These are phyloP conservation scores for Silene conica DNA, from an alignment of 148 eudicot species.

Conservation along the genomic window DNA sequence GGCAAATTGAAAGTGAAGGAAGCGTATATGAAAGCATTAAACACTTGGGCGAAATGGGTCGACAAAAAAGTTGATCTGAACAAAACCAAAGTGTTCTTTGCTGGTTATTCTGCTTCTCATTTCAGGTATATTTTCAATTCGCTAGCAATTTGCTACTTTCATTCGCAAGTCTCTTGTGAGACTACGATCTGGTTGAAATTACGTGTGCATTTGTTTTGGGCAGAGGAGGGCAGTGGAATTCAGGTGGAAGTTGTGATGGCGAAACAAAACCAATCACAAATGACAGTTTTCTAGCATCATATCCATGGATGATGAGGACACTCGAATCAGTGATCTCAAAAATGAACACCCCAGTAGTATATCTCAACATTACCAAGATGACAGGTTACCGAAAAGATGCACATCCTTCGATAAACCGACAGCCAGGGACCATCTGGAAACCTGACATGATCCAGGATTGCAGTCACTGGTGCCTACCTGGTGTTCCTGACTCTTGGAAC, in stretches of 20 bases:
- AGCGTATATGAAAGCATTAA: constrained; percentile 50
- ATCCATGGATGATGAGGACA: constrained; percentile 51
- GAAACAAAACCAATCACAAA: constrained; percentile 45
- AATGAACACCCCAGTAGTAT: constrained; percentile 44
- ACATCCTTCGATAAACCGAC: constrained; percentile 56
- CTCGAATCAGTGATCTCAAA: constrained; percentile 37
- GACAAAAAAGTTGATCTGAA: constrained; percentile 38
- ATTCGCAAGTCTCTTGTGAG: background rate
- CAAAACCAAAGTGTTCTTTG: constrained; percentile 40
- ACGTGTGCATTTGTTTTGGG: background rate
- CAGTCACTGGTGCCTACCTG: constrained; percentile 59
- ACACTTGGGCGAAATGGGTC: constrained; percentile 63
- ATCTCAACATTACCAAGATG: constrained; percentile 53
- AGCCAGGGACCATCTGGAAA: constrained; percentile 4
- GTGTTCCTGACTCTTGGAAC: constrained; percentile 61
- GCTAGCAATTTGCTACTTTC: no score
- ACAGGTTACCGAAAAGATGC: constrained; percentile 69
- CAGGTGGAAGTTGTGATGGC: constrained; percentile 51
- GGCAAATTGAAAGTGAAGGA: constrained; percentile 38
- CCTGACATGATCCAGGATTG: constrained; percentile 36
- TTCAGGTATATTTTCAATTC: constrained; percentile 32
- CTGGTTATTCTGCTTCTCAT: constrained; percentile 54
- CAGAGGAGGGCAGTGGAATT: constrained; percentile 66
- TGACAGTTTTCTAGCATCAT: constrained; percentile 31
- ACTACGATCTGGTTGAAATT: no score